These are phyloP conservation scores for Marchantia polymorpha DNA, from an alignment of 225 moss, liverwort and hornwort genomes.

Conservation along the genomic window DNA sequence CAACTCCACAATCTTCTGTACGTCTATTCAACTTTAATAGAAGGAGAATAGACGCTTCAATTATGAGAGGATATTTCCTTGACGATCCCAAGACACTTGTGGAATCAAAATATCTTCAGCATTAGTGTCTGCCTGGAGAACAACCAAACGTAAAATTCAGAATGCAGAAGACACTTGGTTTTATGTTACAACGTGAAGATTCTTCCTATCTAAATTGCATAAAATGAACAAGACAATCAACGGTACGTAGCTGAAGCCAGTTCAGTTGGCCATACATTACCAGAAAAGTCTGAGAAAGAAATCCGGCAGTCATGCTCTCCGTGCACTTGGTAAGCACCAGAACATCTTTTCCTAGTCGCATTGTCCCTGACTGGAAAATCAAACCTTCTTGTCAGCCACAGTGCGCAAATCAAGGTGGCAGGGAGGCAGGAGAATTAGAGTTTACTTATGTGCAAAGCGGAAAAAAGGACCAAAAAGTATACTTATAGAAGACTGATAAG, in stretches of 20 bases:
- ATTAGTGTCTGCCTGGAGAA: slow-evolving; percentile 39
- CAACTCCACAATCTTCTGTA: no score
- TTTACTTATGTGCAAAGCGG: no score
- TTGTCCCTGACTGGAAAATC: slow-evolving; percentile 48
- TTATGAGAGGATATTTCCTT: slow-evolving; percentile 46
- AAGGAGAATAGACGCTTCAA: not conserved
- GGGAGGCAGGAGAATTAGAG: no score
- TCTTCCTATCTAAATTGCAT: not conserved
- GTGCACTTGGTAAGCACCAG: slow-evolving; percentile 53
- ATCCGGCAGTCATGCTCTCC: slow-evolving; percentile 52
- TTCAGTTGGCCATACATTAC: slow-evolving; percentile 20
- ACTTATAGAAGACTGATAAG: not conserved
- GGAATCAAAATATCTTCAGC: slow-evolving; percentile 58
- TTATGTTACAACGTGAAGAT: not conserved
- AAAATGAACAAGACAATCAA: no score
- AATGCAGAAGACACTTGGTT: not conserved
- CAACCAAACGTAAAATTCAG: not conserved
- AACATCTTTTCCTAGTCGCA: slow-evolving; percentile 53
- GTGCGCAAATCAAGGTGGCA: not conserved
- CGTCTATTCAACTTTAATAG: no score
- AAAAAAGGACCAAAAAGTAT: no score
- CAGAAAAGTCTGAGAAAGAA: slow-evolving; percentile 57
- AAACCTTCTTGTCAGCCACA: not conserved
- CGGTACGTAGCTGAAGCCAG: not conserved
- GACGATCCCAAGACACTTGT: slow-evolving; percentile 50